A percentile compares a stretch with the other conserved stretches of the same genome.
Evolutionary conservation across 108 stramenopile species (phyloP).

Genomic region (Pseudonitzschia delicatissima): DNA sequence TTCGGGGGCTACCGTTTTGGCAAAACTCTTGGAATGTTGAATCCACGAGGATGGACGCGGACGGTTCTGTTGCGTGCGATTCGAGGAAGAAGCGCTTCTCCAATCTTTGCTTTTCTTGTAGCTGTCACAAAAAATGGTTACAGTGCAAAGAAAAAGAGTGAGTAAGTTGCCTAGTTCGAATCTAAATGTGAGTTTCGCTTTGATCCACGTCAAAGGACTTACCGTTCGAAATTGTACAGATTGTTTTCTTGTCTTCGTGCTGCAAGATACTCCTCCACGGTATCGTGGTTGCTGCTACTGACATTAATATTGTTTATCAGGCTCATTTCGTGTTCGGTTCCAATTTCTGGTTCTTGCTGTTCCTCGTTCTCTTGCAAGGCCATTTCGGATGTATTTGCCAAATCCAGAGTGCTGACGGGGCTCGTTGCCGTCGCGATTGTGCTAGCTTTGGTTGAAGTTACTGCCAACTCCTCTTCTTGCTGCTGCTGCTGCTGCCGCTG

Average conservation of each 20-base stretch:
- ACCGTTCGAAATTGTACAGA: conserved; percentile 30
- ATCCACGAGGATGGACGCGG: background rate
- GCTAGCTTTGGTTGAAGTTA: background rate
- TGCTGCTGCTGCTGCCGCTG: background rate
- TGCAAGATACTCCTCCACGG: conserved; percentile 4
- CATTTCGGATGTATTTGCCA: background rate
- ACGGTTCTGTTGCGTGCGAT: background rate
- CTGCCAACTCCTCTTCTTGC: background rate
- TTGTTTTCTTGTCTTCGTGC: conserved; percentile 3
- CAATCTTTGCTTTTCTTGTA: background rate
- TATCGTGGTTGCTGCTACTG: background rate
- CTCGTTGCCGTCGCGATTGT: background rate
- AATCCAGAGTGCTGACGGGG: background rate
- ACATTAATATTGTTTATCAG: background rate
- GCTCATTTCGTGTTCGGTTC: background rate
- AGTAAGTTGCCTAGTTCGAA: background rate
- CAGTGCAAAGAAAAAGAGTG: background rate
- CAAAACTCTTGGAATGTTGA: no score
- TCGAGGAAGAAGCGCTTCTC: background rate
- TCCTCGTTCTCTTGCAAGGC: background rate
- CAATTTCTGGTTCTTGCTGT: background rate
- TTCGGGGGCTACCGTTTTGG: conserved; percentile 23
- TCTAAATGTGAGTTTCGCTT: background rate
- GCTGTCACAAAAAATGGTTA: background rate
- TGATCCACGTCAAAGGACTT: background rate